phyloP scores from a whole-genome alignment of 1,284 basidiomycete species.

The Leccinum fuscescens region DNA sequence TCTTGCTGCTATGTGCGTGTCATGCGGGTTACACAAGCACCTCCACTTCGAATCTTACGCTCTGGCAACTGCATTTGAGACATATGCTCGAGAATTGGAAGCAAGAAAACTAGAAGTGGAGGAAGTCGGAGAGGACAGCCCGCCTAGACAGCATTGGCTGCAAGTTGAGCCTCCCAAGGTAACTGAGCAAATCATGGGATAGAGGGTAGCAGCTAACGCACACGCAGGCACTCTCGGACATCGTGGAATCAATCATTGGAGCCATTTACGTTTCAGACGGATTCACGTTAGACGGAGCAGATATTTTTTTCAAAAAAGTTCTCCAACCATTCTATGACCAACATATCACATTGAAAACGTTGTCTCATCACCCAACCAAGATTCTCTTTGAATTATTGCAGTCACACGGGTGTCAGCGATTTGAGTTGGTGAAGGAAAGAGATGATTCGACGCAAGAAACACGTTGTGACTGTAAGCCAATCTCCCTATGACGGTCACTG shows the following conservation, averaged over 20 bases:
- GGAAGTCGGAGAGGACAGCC: constrained; percentile 46
- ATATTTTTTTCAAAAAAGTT: constrained; percentile 62
- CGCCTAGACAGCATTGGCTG: constrained; percentile 72
- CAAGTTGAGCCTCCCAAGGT: constrained; percentile 77
- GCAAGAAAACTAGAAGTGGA: constrained; percentile 49
- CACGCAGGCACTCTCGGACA: constrained; percentile 64
- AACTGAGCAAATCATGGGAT: constrained; percentile 4
- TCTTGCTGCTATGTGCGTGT: constrained; percentile 70
- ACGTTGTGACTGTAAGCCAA: constrained; percentile 48
- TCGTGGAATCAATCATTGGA: constrained; percentile 74
- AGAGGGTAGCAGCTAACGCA: constrained; percentile 13
- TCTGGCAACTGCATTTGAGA: constrained; percentile 48
- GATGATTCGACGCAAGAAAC: constrained; percentile 39
- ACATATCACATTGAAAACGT: constrained; percentile 65
- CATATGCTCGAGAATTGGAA: constrained; percentile 53
- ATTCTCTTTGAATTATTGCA: constrained; percentile 70
- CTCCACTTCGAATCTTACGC: constrained; percentile 56
- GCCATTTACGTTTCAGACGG: constrained; percentile 74
- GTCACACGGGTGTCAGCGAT: constrained; percentile 63
- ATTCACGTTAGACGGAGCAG: constrained; percentile 56
- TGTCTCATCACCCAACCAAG: constrained; percentile 73
- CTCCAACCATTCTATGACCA: constrained; percentile 73
- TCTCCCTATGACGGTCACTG: background rate
- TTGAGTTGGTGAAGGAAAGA: constrained; percentile 50
- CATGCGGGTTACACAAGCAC: constrained; percentile 60